These are phyloP conservation scores for Paradendryphiella salina DNA, from an alignment of 2,329 filamentous ascomycete species.

Conservation along the genomic window DNA sequence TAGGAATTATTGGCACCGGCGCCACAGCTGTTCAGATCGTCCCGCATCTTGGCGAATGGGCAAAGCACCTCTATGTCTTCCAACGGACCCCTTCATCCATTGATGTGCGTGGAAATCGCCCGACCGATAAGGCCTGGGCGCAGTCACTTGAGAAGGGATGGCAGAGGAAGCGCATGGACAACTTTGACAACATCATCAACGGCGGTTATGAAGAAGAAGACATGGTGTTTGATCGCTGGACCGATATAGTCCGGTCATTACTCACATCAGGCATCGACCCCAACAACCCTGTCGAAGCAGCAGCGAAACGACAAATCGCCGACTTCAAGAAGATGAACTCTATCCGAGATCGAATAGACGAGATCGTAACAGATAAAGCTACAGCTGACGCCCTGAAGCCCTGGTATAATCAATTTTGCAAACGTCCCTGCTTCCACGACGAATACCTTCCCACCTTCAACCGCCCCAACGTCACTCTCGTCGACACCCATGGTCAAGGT, in stretches of 20 bases:
- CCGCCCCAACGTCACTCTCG: too few relatives aligned
- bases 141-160: slow-evolving; percentile 42
- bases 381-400: slow-evolving; percentile 60
- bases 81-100: slow-evolving; percentile 58
- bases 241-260: slow-evolving; percentile 33
- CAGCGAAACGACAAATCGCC: slow-evolving; percentile 8
- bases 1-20: slow-evolving; percentile 44
- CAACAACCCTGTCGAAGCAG: background rate
- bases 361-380: slow-evolving; percentile 56
- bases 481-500: too few relatives aligned
- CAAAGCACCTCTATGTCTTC: slow-evolving; percentile 59
- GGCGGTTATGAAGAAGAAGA: slow-evolving; percentile 41
- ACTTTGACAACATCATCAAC: slow-evolving; percentile 50
- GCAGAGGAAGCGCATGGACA: slow-evolving; percentile 54
- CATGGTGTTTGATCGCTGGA: slow-evolving; percentile 58
- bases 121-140: slow-evolving; percentile 22
- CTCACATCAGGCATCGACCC: slow-evolving; percentile 12
- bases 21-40: slow-evolving; percentile 43
- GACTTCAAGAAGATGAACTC: slow-evolving; percentile 49
- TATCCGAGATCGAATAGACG: slow-evolving; percentile 54
- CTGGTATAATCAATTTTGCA: slow-evolving; percentile 59
- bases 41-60: slow-evolving; percentile 50
- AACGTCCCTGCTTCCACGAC: too few relatives aligned
- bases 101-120: slow-evolving; percentile 36
- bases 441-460: too few relatives aligned